Percentiles rank a stretch among this genome's conserved stretches.
These are phyloP conservation scores for Sarcomyxa edulis DNA, from an alignment of 768 basidiomycete genomes.

Conservation along the genomic window DNA sequence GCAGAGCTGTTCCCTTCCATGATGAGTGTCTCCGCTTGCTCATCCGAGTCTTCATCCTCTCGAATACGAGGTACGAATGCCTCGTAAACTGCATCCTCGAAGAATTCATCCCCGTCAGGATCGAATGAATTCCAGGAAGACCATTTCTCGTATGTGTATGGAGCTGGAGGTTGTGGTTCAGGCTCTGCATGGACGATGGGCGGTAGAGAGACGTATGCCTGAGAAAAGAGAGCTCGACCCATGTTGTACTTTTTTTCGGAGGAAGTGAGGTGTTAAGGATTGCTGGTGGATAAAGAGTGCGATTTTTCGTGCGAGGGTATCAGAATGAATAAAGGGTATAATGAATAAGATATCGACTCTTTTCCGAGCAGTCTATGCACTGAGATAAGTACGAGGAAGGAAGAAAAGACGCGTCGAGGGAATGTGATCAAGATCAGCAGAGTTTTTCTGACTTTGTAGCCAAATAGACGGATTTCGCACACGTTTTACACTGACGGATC, in stretches of 20 bases:
- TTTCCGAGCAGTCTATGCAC: too few relatives aligned
- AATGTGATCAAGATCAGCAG: too few relatives aligned
- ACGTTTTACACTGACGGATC: too few relatives aligned
- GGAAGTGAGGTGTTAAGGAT: too few relatives aligned
- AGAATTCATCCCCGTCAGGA: conserved; percentile 79
- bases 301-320: too few relatives aligned
- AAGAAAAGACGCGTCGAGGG: too few relatives aligned
- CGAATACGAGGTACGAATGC: conserved; percentile 51
- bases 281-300: too few relatives aligned
- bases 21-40: conserved; percentile 21
- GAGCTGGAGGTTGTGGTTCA: conserved; percentile 22
- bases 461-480: too few relatives aligned
- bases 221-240: conserved; percentile 8
- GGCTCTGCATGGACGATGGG: conserved; percentile 36
- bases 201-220: background rate
- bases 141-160: conserved; percentile 49
- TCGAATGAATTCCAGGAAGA: conserved; percentile 64
- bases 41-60: conserved; percentile 28
- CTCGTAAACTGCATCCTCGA: conserved; percentile 60
- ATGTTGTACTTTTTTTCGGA: background rate
- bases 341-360: too few relatives aligned
- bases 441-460: too few relatives aligned
- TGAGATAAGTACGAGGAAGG: too few relatives aligned
- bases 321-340: too few relatives aligned
- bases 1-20: conserved; percentile 27